Base-by-base conservation (phyloP, 1,139 yeast genomes). In the Hyphopichia burtonii region DNA sequence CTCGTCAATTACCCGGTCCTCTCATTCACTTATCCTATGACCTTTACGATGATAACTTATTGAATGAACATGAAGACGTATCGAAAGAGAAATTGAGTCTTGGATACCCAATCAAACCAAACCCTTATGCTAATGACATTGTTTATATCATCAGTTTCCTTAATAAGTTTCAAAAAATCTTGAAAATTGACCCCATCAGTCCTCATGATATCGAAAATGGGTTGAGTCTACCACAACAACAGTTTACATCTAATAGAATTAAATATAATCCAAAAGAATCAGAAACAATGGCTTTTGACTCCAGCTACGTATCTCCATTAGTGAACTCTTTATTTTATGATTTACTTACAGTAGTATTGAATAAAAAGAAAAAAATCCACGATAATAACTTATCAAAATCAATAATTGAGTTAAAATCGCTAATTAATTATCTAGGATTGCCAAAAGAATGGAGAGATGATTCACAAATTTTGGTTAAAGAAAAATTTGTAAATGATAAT, bases 171-270 rank as follows among this genome's bases (percentile, higher is more conserved):
- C 60, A 57, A 41, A 55, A 58, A 6, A 44, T 63, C 5, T 41
- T 66, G 1, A 60, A 61, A 31, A 44, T 76, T 10, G 62, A 65
- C 20, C 61, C 64, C 28, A 40, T 63, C 11, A 65, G 70, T 1
- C 81, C 82, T 11, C 75, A 71, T 45, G 79, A 75, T 49, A 62
- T 79, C 28, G 83, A 78, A 50, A 55, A 60, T 18, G 83, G 83
- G 1, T 57, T 78, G 34, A 65, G 75, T 22, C 55, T 78, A 25
- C 28, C 28, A 25, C 4, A 25, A 7, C 28, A 8, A 8, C 23
- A 20, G 8, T n/a, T n/a, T n/a, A n/a, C n/a, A n/a, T n/a, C n/a
- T n/a, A n/a, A n/a, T n/a, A n/a, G n/a, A n/a, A n/a, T n/a, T n/a
- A n/a, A n/a, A n/a, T n/a, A n/a, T n/a, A n/a, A n/a, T n/a, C n/a